phyloP scores from a whole-genome alignment of 805 yeast species.

The Cyberlindnera galapagoensis region DNA sequence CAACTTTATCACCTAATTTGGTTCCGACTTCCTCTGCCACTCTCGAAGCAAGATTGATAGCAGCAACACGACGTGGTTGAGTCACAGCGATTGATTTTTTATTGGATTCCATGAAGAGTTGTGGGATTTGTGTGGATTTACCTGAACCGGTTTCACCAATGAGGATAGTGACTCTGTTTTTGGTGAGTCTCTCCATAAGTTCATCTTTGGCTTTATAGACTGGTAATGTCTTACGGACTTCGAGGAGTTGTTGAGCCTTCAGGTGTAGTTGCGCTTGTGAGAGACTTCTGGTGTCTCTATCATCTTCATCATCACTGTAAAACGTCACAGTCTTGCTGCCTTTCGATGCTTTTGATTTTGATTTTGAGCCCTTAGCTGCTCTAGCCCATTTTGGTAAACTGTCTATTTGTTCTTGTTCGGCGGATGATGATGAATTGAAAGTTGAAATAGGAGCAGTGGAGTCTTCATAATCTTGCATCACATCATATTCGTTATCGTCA shows the following conservation, averaged over 20 bases:
- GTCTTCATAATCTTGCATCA: too few species aligned
- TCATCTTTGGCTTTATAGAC: conserved; percentile 66
- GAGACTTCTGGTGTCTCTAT: conserved; percentile 13
- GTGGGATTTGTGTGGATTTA: conserved; percentile 96
- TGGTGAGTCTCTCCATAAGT: conserved; percentile 46
- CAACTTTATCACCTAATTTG: conserved; percentile 71
- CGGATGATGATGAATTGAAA: too few species aligned
- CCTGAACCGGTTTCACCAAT: conserved; percentile 99
- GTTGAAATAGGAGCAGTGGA: too few species aligned
- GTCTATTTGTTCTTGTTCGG: too few species aligned
- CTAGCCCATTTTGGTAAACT: too few species aligned
- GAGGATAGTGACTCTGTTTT: conserved; percentile 65
- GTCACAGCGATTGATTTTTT: conserved; percentile 76
- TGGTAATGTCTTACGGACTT: conserved; percentile 57
- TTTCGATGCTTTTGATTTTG: too few species aligned
- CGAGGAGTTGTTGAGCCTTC: conserved; percentile 38
- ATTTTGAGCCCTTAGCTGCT: too few species aligned
- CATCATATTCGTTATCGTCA: too few species aligned
- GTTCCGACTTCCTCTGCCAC: conserved; percentile 87
- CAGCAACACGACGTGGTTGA: conserved; percentile 97
- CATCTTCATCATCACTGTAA: conserved; percentile 31
- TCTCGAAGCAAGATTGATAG: conserved; percentile 86
- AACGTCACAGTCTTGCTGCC: conserved; percentile 30
- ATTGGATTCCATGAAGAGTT: conserved; percentile 56
- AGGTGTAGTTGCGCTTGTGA: conserved; percentile 27